These are phyloP conservation scores for Corylus americana DNA, from an alignment of 306 rosid genomes.

Conservation along the genomic window DNA sequence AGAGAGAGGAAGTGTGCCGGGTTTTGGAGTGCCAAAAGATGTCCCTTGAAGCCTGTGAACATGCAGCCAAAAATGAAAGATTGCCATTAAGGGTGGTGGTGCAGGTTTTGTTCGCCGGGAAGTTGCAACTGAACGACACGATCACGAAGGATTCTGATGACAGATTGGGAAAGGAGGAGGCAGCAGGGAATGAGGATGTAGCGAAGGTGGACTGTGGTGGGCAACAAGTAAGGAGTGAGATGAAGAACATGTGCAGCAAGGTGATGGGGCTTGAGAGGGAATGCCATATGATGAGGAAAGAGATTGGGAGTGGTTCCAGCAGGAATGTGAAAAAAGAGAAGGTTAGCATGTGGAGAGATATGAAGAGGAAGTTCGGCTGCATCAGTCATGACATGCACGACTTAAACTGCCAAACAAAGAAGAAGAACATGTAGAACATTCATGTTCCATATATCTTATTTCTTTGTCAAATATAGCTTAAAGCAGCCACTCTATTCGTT, in stretches of 20 bases:
- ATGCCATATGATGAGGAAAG: slow-evolving; percentile 43
- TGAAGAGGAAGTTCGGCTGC: slow-evolving; percentile 72
- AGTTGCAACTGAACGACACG: slow-evolving; percentile 39
- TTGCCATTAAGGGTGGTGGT: slow-evolving; percentile 49
- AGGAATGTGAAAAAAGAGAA: slow-evolving; percentile 37
- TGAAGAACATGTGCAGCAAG: slow-evolving; percentile 41
- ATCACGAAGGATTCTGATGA: slow-evolving; percentile 27
- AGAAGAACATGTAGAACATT: slow-evolving; percentile 26
- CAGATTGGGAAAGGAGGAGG: slow-evolving; percentile 12
- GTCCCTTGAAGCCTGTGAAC: slow-evolving; percentile 52
- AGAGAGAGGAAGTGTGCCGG: slow-evolving; percentile 47
- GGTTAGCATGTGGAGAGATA: slow-evolving; percentile 47
- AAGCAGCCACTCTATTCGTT: too few relatives aligned
- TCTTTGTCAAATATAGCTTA: not conserved
- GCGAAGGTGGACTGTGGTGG: slow-evolving; percentile 17
- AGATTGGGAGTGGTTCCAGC: slow-evolving; percentile 37
- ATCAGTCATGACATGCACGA: slow-evolving; percentile 16
- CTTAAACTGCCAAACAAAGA: slow-evolving; percentile 40
- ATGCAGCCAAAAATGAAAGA: slow-evolving; percentile 48
- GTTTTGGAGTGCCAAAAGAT: slow-evolving; percentile 47
- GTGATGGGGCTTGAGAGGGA: slow-evolving; percentile 49
- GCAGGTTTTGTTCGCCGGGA: slow-evolving; percentile 46
- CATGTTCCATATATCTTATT: slow-evolving; percentile 2
- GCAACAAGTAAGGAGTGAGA: slow-evolving; percentile 21
- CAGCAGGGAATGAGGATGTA: slow-evolving; percentile 9